phyloP scores from a whole-genome alignment of 1,284 basidiomycete species.

The Sporisorium sorghi region DNA sequence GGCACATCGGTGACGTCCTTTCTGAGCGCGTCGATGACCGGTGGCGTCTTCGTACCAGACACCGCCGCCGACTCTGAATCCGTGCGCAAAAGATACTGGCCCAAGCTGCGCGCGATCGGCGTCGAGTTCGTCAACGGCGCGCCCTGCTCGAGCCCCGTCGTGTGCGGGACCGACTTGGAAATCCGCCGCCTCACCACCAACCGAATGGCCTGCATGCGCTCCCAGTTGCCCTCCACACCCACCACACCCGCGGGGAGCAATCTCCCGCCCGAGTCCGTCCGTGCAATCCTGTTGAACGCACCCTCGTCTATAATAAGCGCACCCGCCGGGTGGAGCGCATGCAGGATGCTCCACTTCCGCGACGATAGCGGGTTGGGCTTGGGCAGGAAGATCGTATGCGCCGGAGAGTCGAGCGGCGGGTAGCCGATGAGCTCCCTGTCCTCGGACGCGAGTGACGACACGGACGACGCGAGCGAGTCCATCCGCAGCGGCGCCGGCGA shows the following conservation, averaged over 20 bases:
- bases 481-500: slow-evolving; percentile 8
- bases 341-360: slow-evolving; percentile 93
- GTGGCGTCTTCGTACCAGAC: slow-evolving; percentile 32
- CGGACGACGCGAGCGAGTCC: slow-evolving; percentile 51
- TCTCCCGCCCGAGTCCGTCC: slow-evolving; percentile 86
- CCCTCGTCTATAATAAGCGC: slow-evolving; percentile 88
- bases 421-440: slow-evolving; percentile 47
- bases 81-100: slow-evolving; percentile 35
- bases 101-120: slow-evolving; percentile 23
- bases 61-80: slow-evolving; percentile 15
- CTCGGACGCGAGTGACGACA: slow-evolving; percentile 38
- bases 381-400: slow-evolving; percentile 89
- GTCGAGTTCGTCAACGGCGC: slow-evolving; percentile 21
- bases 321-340: slow-evolving; percentile 89
- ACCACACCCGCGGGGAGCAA: slow-evolving; percentile 90
- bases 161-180: slow-evolving; percentile 25
- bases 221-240: slow-evolving; percentile 87
- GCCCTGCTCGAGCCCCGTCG: slow-evolving; percentile 26
- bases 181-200: slow-evolving; percentile 76
- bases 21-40: slow-evolving; percentile 42
- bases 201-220: slow-evolving; percentile 90
- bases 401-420: slow-evolving; percentile 71
- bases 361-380: slow-evolving; percentile 82
- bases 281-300: slow-evolving; percentile 84
- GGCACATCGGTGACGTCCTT: slow-evolving; percentile 21